These are phyloP conservation scores for Fraxinus dipetala DNA, from an alignment of 305 asterid species.

Conservation along the genomic window DNA sequence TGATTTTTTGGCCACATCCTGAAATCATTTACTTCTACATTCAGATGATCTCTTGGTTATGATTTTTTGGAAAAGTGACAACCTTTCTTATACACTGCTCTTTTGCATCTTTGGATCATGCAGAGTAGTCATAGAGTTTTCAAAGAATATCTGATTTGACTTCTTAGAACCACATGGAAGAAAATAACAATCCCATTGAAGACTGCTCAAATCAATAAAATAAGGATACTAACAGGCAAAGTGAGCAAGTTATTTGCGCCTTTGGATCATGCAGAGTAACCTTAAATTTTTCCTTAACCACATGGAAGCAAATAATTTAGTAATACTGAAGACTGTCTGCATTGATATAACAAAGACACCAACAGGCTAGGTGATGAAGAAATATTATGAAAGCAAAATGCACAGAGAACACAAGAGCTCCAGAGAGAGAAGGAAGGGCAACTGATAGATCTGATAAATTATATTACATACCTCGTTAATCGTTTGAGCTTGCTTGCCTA, in stretches of 20 bases:
- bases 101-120: neutral
- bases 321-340: neutral
- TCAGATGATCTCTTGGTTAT: neutral
- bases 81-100: neutral
- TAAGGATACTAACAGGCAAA: conserved; percentile 1
- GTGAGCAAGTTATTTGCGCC: neutral
- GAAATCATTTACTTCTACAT: neutral
- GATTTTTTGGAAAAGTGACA: neutral
- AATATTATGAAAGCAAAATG: conserved; percentile 8
- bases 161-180: neutral
- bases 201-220: neutral
- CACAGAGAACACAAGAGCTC: neutral
- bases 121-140: neutral
- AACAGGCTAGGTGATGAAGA: conserved; percentile 8
- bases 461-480: conserved; percentile 61
- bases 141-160: neutral
- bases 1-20: neutral
- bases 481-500: conserved; percentile 72
- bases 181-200: neutral
- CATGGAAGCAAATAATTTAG: neutral
- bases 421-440: neutral
- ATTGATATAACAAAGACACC: neutral
- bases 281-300: neutral
- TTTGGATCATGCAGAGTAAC: neutral
- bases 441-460: neutral